phyloP scores from a whole-genome alignment of 306 rosid genomes.

The Lathyrus tuberosus region DNA sequence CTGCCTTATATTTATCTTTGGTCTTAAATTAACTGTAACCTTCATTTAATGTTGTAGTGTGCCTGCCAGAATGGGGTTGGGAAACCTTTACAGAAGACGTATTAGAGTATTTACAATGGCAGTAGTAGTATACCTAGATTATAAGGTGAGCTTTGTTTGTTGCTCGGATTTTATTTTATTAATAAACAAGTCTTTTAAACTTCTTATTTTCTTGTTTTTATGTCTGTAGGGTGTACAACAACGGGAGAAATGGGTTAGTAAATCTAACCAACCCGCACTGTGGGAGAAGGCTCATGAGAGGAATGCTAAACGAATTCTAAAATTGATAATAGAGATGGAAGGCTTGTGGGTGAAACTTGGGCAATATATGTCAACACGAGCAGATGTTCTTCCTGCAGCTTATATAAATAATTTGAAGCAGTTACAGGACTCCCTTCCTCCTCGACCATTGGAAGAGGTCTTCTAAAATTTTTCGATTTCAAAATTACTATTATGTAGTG shows the following conservation, averaged over 20 bases:
- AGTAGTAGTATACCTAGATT: constrained; percentile 50
- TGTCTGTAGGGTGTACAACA: constrained; percentile 70
- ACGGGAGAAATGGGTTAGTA: constrained; percentile 83
- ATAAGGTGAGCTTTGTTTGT: constrained; percentile 46
- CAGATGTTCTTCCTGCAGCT: constrained; percentile 94
- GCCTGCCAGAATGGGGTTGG: constrained; percentile 51
- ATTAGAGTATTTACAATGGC: constrained; percentile 52
- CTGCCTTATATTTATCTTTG: constrained; percentile 11
- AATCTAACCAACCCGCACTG: constrained; percentile 53
- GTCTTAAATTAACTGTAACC: constrained; percentile 22
- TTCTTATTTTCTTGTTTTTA: constrained; percentile 24
- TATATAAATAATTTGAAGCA: constrained; percentile 79
- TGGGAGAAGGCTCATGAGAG: constrained; percentile 95
- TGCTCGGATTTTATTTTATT: constrained; percentile 7
- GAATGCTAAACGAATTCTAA: constrained; percentile 84
- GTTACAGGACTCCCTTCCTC: constrained; percentile 96
- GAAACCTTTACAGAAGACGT: constrained; percentile 50
- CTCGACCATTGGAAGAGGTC: constrained; percentile 96
- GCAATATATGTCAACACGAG: constrained; percentile 94
- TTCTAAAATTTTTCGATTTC: background rate
- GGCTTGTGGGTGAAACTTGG: constrained; percentile 99
- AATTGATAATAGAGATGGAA: constrained; percentile 82
- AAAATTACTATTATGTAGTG: background rate
- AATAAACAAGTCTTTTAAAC: constrained; percentile 23
- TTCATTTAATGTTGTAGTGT: constrained; percentile 33